Evolutionary conservation across 805 yeast genomes (phyloP).

Genomic region (Hanseniaspora clermontiae): DNA sequence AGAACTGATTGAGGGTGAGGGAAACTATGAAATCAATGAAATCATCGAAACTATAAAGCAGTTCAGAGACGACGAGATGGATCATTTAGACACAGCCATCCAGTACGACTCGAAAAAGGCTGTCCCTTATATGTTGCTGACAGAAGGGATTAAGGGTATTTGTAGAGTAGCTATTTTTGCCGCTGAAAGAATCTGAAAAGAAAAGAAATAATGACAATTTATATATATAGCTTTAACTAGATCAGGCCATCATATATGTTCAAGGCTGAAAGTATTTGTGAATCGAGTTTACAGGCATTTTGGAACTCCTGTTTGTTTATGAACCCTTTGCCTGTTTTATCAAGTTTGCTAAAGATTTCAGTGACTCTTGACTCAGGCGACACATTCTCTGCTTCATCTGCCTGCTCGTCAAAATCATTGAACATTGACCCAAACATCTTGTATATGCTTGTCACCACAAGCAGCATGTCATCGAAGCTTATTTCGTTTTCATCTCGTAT

Average conservation of each 20-base stretch:
- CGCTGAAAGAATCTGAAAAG: conserved; percentile 61
- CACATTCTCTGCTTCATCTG: neutral
- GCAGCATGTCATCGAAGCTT: conserved; percentile 62
- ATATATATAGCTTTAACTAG: conserved; percentile 22
- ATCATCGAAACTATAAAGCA: conserved; percentile 52
- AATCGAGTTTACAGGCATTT: conserved; percentile 66
- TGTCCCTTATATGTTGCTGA: conserved; percentile 76
- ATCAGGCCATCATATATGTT: conserved; percentile 73
- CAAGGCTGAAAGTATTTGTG: conserved; percentile 61
- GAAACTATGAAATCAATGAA: conserved; percentile 40
- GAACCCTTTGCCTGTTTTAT: conserved; percentile 54
- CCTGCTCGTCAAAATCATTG: neutral
- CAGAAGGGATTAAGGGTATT: conserved; percentile 72
- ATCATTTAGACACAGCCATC: conserved; percentile 88
- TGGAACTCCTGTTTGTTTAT: conserved; percentile 76
- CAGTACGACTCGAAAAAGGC: conserved; percentile 87
- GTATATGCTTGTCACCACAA: conserved; percentile 71
- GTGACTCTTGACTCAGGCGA: conserved; percentile 82
- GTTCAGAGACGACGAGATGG: conserved; percentile 89
- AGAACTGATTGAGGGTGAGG: conserved; percentile 26
- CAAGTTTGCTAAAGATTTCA: conserved; percentile 65
- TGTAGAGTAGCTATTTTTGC: conserved; percentile 84
- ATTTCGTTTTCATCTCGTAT: conserved; percentile 66
- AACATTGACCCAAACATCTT: conserved; percentile 95
- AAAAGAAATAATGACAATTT: too few species aligned